Percentiles rank a stretch among this genome's conserved stretches.
phyloP scores from a whole-genome alignment of 108 stramenopile species.

The Aurantiochytrium sp. region DNA sequence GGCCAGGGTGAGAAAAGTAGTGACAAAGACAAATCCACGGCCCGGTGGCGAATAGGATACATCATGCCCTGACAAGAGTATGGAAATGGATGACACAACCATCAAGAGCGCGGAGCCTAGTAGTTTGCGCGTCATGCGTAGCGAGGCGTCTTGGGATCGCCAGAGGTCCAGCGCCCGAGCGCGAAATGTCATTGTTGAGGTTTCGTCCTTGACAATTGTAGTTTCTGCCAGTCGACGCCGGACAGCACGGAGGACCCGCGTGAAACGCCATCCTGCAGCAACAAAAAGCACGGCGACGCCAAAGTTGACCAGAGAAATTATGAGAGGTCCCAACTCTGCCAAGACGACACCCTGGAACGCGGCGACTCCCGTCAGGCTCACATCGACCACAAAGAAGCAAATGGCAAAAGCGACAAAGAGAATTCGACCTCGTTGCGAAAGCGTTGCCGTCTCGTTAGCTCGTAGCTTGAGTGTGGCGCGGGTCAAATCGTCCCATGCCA shows the following conservation, averaged over 20 bases:
- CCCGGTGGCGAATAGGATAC: background rate
- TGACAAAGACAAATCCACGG: background rate
- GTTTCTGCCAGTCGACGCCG: too few relatives aligned
- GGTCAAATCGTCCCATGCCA: background rate
- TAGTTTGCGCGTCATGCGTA: background rate
- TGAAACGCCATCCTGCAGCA: background rate
- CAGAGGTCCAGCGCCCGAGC: background rate
- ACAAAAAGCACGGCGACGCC: background rate
- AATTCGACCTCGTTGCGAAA: background rate
- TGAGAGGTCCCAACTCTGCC: background rate
- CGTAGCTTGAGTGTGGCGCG: background rate
- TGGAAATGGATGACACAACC: background rate
- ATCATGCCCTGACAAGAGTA: background rate
- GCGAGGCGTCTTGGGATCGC: background rate
- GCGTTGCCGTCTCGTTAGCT: background rate
- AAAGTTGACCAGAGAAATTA: background rate
- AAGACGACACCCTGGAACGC: background rate
- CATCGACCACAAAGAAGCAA: background rate
- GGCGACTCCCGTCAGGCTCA: background rate
- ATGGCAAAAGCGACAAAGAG: background rate
- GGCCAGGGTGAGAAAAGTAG: background rate
- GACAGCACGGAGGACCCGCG: background rate
- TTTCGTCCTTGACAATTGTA: too few relatives aligned
- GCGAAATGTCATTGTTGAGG: too few relatives aligned
- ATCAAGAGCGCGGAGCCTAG: background rate